phyloP scores from a whole-genome alignment of 2,329 filamentous ascomycete species.

The Hypomyces rosellus region DNA sequence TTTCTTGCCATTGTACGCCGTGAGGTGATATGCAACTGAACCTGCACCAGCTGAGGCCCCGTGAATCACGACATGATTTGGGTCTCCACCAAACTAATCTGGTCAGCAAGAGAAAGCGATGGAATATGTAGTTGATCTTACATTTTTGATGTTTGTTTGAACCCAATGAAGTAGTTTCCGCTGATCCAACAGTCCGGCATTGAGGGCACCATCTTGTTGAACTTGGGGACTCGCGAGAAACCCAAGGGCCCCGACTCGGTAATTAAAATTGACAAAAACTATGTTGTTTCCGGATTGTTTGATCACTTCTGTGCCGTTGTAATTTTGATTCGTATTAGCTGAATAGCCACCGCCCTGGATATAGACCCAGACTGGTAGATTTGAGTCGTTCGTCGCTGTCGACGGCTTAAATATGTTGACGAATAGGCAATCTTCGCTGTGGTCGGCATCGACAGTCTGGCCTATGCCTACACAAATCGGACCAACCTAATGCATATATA shows the following conservation, averaged over 20 bases:
- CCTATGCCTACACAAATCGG: slow-evolving; percentile 36
- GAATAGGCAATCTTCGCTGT: slow-evolving; percentile 41
- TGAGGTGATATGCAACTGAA: slow-evolving; percentile 49
- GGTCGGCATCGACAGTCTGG: slow-evolving; percentile 18
- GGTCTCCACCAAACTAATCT: slow-evolving; percentile 50
- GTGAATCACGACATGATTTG: slow-evolving; percentile 52
- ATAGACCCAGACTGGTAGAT: slow-evolving; percentile 34
- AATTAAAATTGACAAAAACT: slow-evolving; percentile 56
- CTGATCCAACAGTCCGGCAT: slow-evolving; percentile 60
- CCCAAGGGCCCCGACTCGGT: slow-evolving; percentile 55
- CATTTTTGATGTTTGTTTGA: slow-evolving; percentile 48
- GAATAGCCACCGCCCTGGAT: slow-evolving; percentile 44
- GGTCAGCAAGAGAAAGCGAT: too few species aligned
- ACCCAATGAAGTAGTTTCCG: slow-evolving; percentile 56
- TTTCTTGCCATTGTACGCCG: slow-evolving; percentile 36
- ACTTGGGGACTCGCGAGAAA: slow-evolving; percentile 56
- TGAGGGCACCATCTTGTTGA: slow-evolving; percentile 49
- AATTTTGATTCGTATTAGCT: slow-evolving; percentile 43
- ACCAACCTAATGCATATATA: slow-evolving; percentile 30
- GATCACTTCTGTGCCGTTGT: slow-evolving; percentile 43
- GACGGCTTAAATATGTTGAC: slow-evolving; percentile 44
- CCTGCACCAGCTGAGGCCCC: slow-evolving; percentile 57
- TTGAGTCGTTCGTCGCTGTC: slow-evolving; percentile 18
- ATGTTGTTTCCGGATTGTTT: slow-evolving; percentile 38
- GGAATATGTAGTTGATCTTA: slow-evolving; percentile 14